phyloP scores from a whole-genome alignment of 208 protist species.

The Herpetomonas tarakana region DNA sequence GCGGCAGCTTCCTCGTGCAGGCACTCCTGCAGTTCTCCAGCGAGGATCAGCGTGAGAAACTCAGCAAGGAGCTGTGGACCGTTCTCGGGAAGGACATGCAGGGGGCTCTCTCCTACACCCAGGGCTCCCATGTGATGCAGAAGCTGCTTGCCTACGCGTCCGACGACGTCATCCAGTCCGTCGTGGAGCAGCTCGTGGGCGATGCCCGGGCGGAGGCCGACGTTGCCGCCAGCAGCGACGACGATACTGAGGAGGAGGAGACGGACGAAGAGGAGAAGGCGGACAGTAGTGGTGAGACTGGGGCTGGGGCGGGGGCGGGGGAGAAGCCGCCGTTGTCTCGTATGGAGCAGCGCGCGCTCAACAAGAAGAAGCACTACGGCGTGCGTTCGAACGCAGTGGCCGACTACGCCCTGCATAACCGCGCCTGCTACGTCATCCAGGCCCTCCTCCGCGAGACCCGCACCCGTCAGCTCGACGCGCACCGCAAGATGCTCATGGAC shows the following conservation, averaged over 20 bases:
- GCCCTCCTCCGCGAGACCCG: constrained; percentile 70
- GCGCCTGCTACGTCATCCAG: constrained; percentile 83
- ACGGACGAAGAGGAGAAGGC: constrained; percentile 25
- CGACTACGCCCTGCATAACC: constrained; percentile 72
- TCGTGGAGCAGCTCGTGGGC: constrained; percentile 39
- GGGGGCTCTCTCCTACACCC: constrained; percentile 48
- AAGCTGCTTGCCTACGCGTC: constrained; percentile 72
- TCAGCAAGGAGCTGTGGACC: constrained; percentile 23
- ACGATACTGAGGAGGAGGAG: constrained; percentile 39
- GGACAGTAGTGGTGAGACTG: constrained; percentile 14
- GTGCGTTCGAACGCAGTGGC: constrained; percentile 58
- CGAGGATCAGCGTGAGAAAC: constrained; percentile 33
- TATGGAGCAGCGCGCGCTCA: constrained; percentile 59
- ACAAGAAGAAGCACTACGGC: constrained; percentile 59
- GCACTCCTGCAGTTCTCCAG: constrained; percentile 50
- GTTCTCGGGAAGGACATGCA: constrained; percentile 29
- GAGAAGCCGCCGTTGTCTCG: constrained; percentile 24
- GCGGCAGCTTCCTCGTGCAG: constrained; percentile 73
- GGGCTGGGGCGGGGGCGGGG: constrained; percentile 15
- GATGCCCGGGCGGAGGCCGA: constrained; percentile 21
- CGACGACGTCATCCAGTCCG: constrained; percentile 46
- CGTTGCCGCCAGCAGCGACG: constrained; percentile 15
- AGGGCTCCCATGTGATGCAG: constrained; percentile 85
- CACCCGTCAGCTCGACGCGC: constrained; percentile 47
- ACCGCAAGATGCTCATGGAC: constrained; percentile 73